These are phyloP conservation scores for Collybia sordida DNA, from an alignment of 768 basidiomycete species.

Conservation along the genomic window DNA sequence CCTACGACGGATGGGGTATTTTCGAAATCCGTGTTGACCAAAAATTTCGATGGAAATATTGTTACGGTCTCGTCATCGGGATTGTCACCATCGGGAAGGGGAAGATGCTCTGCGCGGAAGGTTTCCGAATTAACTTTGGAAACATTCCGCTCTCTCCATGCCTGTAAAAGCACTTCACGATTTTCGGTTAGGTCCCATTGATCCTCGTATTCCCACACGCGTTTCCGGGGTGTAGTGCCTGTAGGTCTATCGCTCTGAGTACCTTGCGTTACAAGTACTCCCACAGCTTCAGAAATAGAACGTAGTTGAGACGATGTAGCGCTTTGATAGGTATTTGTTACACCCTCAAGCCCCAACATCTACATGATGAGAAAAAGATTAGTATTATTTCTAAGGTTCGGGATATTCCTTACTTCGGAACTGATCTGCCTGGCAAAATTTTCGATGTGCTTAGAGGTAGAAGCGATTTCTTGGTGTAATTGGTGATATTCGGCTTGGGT, in stretches of 20 bases:
- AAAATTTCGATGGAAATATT: constrained; percentile 1
- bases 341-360: constrained; percentile 40
- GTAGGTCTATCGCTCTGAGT: constrained; percentile 63
- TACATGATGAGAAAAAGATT: constrained; percentile 14
- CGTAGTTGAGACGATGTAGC: constrained; percentile 42
- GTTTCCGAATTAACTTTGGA: constrained; percentile 30
- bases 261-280: constrained; percentile 55
- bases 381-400: not conserved
- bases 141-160: constrained; percentile 40
- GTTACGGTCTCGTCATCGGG: constrained; percentile 23
- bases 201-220: constrained; percentile 66
- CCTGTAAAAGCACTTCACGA: constrained; percentile 58
- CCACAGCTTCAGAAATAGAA: constrained; percentile 48
- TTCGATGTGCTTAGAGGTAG: constrained; percentile 43
- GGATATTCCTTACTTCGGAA: constrained; percentile 46
- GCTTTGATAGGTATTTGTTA: constrained; percentile 43
- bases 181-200: constrained; percentile 70
- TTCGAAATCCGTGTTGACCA: constrained; percentile 9
- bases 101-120: constrained; percentile 36
- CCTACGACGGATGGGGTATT: constrained; percentile 5
- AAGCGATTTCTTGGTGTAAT: constrained; percentile 49
- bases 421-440: constrained; percentile 29
- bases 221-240: constrained; percentile 77
- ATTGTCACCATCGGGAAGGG: constrained; percentile 28
- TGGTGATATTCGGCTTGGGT: constrained; percentile 51